A percentile compares a stretch with the other conserved stretches of the same genome.
Evolutionary conservation across 805 yeast genomes (phyloP).

Genomic region (Starmerella gropengiesseri): DNA sequence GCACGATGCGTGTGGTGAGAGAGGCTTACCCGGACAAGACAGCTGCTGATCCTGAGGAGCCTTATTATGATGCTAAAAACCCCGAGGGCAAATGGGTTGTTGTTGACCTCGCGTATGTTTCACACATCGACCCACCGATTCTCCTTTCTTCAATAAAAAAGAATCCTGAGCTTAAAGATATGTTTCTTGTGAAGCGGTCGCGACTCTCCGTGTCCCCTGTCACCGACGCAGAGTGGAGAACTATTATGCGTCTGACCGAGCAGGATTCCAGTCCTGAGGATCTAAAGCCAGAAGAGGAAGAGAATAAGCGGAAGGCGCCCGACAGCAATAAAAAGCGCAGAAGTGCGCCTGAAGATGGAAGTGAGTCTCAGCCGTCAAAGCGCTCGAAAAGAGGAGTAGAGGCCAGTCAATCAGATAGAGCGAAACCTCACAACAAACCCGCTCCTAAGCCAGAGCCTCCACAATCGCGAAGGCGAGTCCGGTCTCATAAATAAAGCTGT

Average conservation of each 20-base stretch:
- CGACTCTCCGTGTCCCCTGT: conserved; percentile 46
- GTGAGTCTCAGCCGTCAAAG: background rate
- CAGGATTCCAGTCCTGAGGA: background rate
- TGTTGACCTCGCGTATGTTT: conserved; percentile 38
- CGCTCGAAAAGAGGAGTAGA: no score
- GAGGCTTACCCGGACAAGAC: conserved; percentile 29
- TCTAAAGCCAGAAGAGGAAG: background rate
- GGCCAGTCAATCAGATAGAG: background rate
- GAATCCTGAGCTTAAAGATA: conserved; percentile 30
- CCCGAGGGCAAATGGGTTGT: conserved; percentile 45
- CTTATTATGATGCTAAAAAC: conserved; percentile 42
- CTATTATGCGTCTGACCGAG: conserved; percentile 30
- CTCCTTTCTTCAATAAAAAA: conserved; percentile 35
- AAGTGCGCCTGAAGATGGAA: no score
- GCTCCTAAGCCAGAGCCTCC: no score
- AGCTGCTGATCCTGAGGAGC: conserved; percentile 34
- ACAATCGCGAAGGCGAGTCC: no score
- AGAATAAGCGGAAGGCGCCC: no score
- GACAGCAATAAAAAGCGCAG: no score
- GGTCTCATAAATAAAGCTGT: no score
- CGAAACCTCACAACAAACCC: no score
- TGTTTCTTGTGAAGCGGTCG: conserved; percentile 40
- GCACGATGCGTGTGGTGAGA: conserved; percentile 30
- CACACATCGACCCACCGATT: conserved; percentile 35
- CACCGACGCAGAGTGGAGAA: conserved; percentile 34